A percentile compares a stretch with the other conserved stretches of the same genome.
Evolutionary conservation across 106 monocot species (phyloP).

Genomic region (Phalaenopsis aphrodite): DNA sequence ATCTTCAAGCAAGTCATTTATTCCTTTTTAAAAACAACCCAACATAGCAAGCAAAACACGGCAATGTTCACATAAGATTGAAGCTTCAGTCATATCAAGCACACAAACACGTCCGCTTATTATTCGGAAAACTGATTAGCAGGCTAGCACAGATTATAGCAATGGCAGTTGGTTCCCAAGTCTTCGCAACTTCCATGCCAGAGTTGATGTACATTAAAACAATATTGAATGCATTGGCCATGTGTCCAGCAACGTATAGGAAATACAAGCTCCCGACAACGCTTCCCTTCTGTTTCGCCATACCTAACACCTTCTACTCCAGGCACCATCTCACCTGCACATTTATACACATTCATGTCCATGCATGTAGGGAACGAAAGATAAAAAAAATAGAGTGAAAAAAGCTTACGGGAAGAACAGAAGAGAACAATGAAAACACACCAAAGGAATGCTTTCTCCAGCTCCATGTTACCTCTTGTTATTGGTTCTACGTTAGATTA

Average conservation of each 20-base stretch:
- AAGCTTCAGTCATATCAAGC: too few species aligned
- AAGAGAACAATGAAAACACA: neutral
- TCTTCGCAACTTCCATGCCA: conserved; percentile 8
- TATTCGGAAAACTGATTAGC: too few species aligned
- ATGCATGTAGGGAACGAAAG: neutral
- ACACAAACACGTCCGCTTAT: too few species aligned
- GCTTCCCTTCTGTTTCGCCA: neutral
- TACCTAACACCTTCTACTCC: too few species aligned
- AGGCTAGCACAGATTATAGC: conserved; percentile 5
- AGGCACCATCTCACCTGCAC: conserved; percentile 2
- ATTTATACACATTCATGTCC: neutral
- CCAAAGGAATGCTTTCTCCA: neutral
- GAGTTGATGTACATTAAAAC: too few species aligned
- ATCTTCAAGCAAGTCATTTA: too few species aligned
- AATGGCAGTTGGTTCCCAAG: neutral
- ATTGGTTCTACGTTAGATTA: too few species aligned
- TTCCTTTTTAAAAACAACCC: too few species aligned
- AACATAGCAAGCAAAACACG: too few species aligned
- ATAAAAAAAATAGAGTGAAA: neutral
- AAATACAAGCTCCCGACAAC: neutral
- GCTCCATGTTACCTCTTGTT: neutral
- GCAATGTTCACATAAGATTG: too few species aligned
- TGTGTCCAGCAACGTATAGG: neutral
- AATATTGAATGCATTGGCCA: neutral
- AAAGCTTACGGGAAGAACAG: conserved; percentile 5